Evolutionary conservation across 768 basidiomycete species (phyloP).

Genomic region (Lenzites betulinus): DNA sequence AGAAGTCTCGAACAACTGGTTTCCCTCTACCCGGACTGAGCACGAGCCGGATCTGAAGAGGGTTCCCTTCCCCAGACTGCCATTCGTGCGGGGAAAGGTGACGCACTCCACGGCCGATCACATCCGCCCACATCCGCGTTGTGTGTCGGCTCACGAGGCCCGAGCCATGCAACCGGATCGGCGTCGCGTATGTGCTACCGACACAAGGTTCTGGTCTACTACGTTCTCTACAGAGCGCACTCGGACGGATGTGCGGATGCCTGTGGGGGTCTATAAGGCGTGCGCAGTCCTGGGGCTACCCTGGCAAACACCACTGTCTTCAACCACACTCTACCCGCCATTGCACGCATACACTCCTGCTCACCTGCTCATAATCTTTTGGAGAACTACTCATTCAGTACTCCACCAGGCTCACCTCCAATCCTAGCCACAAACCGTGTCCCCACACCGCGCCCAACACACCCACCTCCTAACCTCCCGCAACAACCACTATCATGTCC

Average conservation of each 20-base stretch:
- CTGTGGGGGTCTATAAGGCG: background rate
- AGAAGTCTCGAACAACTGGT: no score
- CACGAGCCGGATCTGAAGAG: background rate
- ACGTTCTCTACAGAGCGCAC: background rate
- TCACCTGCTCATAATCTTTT: no score
- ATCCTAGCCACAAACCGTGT: no score
- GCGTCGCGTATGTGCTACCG: no score
- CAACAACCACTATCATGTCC: slow-evolving; percentile 2
- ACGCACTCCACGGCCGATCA: slow-evolving; percentile 10
- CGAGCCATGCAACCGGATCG: no score
- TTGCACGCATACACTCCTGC: background rate
- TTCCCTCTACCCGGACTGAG: no score
- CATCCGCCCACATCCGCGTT: slow-evolving; percentile 7
- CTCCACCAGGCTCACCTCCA: no score
- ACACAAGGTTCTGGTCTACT: no score
- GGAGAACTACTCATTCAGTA: no score
- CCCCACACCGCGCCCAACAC: no score
- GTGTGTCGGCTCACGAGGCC: background rate
- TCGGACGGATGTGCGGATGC: background rate
- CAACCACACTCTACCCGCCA: background rate
- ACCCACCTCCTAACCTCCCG: background rate
- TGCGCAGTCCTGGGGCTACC: background rate
- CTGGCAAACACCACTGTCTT: background rate
- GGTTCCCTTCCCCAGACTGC: background rate
- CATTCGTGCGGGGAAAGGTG: background rate